Evolutionary conservation across 768 basidiomycete species (phyloP), one percentile per base, ranked within the genome.

Genomic region (Cyclocybe cylindracea): DNA sequence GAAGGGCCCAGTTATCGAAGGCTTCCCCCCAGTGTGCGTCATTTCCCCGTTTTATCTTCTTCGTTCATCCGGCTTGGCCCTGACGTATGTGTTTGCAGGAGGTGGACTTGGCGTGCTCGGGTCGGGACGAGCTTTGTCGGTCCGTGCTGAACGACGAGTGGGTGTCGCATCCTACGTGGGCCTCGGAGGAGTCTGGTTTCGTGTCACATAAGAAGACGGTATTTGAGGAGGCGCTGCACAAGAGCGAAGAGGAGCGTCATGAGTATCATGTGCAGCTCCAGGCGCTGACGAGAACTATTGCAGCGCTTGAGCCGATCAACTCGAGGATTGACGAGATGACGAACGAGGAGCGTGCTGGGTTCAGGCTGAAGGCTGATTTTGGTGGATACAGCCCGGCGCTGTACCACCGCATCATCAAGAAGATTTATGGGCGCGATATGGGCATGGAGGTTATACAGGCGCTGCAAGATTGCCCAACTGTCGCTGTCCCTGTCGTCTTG

Each of bases 101-200:
- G 73, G 83, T 88, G 57, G 79, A 83, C 37, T 71, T 98, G 14
- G 90, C 93, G 24, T 98, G 97, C 66, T 97, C 97, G 3, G 95
- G 91, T 9, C 86, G 97, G 29, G 95, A 98, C 61, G 85, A 93
- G 55, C 86, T 98, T 50, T 95, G 91, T 65, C 91, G 94, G 66
- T 94, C 93, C 29, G 94, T 99, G 29, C 80, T 99, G 41, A 99
- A 99, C 65, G 95, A 98, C 64, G 84, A 88, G 58, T 98, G 97
- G 96, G 94, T 98, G 9, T 97, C 96, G 10, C 96, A 98, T 68
- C 96, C 97, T 3, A 96, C 94, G 1, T 97, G 94, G 92, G 94
- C 94, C 7, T 95, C 94, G 16, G 96, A 98, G 66, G 94, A 96
- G 65, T 84, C 94, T 1, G 94, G 92, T 8, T 97, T 97, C 61